phyloP scores from a whole-genome alignment of 2,329 filamentous ascomycete genomes.

The Curvularia spicifera region DNA sequence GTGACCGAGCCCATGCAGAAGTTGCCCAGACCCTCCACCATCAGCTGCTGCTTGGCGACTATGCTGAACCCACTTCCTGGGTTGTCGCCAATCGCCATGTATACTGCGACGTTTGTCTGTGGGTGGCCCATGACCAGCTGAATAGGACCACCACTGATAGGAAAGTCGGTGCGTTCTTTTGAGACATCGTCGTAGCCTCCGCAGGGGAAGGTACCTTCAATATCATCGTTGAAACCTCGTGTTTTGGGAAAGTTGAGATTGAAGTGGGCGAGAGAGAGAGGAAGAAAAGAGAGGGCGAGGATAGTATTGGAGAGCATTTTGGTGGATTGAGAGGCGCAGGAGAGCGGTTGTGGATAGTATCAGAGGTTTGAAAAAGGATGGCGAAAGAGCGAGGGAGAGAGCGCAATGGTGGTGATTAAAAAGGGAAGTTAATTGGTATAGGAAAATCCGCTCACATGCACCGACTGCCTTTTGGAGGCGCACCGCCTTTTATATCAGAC shows the following conservation, averaged over 20 bases:
- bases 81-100: conserved; percentile 60
- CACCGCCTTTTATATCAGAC: conserved; percentile 38
- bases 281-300: conserved; percentile 51
- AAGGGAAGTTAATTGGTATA: conserved; percentile 2
- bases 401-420: not conserved
- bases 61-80: conserved; percentile 70
- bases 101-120: conserved; percentile 59
- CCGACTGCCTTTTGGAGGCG: conserved; percentile 19
- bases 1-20: conserved; percentile 69
- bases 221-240: conserved; percentile 59
- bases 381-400: not conserved
- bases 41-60: conserved; percentile 66
- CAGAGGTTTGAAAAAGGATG: not conserved
- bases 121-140: conserved; percentile 61
- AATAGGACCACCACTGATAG: conserved; percentile 59
- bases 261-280: conserved; percentile 63
- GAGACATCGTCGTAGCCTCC: conserved; percentile 56
- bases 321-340: conserved; percentile 3
- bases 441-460: conserved; percentile 8
- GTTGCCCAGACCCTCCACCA: conserved; percentile 66
- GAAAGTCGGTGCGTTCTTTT: conserved; percentile 56
- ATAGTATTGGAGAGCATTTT: conserved; percentile 46
- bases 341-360: conserved; percentile 5
- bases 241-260: conserved; percentile 59
- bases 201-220: conserved; percentile 57